These are phyloP conservation scores for Streptanthus diversifolius DNA, from an alignment of 345 rosid genomes.

Conservation along the genomic window DNA sequence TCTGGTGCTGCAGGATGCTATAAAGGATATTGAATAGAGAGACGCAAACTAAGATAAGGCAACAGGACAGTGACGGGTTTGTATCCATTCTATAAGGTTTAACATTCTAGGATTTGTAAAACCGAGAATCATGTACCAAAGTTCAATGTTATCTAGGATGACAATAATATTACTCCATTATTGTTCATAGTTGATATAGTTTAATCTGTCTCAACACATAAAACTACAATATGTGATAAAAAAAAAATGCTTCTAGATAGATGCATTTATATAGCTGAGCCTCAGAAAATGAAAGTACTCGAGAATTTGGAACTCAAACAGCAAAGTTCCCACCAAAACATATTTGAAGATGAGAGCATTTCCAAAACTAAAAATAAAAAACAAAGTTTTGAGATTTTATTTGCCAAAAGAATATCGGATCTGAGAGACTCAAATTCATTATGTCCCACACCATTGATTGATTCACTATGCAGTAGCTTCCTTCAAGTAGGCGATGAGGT, in stretches of 20 bases:
- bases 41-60: not conserved
- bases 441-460: not conserved
- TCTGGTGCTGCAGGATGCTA: slow-evolving; percentile 56
- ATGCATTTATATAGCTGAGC: not conserved
- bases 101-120: slow-evolving; percentile 24
- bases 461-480: slow-evolving; percentile 53
- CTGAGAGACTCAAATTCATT: not conserved
- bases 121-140: not conserved
- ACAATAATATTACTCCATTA: not conserved
- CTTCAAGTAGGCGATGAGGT: slow-evolving; percentile 92
- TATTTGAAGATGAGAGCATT: slow-evolving; percentile 7
- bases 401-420: slow-evolving; percentile 33
- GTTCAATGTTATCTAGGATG: slow-evolving; percentile 15
- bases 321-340: slow-evolving; percentile 16
- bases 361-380: not conserved
- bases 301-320: not conserved
- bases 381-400: slow-evolving; percentile 23
- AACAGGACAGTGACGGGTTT: not conserved
- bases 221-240: too few relatives aligned
- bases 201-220: not conserved
- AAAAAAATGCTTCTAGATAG: not conserved
- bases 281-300: slow-evolving; percentile 13
- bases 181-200: slow-evolving; percentile 24
- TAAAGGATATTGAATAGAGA: slow-evolving; percentile 57
- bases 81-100: not conserved